Percentiles rank a stretch among this genome's conserved stretches.
phyloP scores from a whole-genome alignment of 1,139 yeast genomes.

The Taiozyma sp. region DNA sequence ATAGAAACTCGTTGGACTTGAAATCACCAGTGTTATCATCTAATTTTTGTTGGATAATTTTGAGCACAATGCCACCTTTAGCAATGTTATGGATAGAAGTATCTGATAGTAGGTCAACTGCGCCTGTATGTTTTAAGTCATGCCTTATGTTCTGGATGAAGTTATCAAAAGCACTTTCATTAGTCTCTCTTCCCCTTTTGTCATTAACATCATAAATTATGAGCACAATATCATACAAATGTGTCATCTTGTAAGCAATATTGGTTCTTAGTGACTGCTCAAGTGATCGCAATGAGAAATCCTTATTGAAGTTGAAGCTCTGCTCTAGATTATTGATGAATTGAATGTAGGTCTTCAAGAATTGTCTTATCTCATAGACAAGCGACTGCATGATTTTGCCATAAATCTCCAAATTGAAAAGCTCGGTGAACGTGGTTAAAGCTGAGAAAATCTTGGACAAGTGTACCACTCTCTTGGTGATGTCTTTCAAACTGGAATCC shows the following conservation, averaged over 20 bases:
- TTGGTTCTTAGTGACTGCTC: slow-evolving; percentile 34
- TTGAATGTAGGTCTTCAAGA: slow-evolving; percentile 41
- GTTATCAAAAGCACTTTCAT: slow-evolving; percentile 24
- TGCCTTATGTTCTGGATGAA: slow-evolving; percentile 37
- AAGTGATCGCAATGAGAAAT: slow-evolving; percentile 43
- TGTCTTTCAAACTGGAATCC: slow-evolving; percentile 68
- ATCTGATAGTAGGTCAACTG: slow-evolving; percentile 45
- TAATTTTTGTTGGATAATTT: slow-evolving; percentile 54
- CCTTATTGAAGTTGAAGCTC: slow-evolving; percentile 40
- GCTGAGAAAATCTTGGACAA: slow-evolving; percentile 60
- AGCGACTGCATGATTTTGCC: slow-evolving; percentile 77
- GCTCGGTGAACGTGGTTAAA: slow-evolving; percentile 47
- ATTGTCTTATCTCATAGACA: slow-evolving; percentile 50
- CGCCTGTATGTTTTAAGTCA: slow-evolving; percentile 37
- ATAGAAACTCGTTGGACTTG: slow-evolving; percentile 45
- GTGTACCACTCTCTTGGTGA: slow-evolving; percentile 56
- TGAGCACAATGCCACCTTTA: slow-evolving; percentile 64
- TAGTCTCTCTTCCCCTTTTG: slow-evolving; percentile 23
- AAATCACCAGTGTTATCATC: slow-evolving; percentile 63
- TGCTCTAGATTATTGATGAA: slow-evolving; percentile 49
- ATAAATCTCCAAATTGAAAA: slow-evolving; percentile 46
- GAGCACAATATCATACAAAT: slow-evolving; percentile 50
- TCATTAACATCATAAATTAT: slow-evolving; percentile 38
- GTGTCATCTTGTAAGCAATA: slow-evolving; percentile 39
- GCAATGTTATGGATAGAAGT: slow-evolving; percentile 49